Evolutionary conservation across 352 stramenopile species (phyloP).

Genomic region (Pythium pectinolyticum): DNA sequence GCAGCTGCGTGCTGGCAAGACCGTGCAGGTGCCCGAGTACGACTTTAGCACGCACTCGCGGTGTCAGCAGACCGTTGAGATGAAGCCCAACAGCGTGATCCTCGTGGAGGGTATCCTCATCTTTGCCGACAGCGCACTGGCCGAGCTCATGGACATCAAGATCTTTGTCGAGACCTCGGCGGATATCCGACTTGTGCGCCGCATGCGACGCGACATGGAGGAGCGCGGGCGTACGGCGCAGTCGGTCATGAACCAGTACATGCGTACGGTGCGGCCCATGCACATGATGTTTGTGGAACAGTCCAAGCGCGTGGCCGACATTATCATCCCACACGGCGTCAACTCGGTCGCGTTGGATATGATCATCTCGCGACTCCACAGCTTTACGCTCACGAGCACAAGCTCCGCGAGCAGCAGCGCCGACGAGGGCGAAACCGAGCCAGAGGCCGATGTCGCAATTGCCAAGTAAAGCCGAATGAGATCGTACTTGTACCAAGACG

Average conservation of each 20-base stretch:
- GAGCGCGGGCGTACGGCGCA: constrained; percentile 94
- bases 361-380: constrained; percentile 90
- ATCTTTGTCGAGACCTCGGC: constrained; percentile 96
- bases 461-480: constrained; percentile 8
- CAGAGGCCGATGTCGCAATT: constrained; percentile 22
- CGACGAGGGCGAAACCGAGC: constrained; percentile 39
- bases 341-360: constrained; percentile 94
- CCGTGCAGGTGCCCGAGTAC: constrained; percentile 92
- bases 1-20: constrained; percentile 82
- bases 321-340: constrained; percentile 94
- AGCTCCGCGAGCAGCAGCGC: constrained; percentile 51
- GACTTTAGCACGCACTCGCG: constrained; percentile 95
- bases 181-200: constrained; percentile 93
- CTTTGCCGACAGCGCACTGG: constrained; percentile 90
- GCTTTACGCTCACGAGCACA: constrained; percentile 56
- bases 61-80: constrained; percentile 64
- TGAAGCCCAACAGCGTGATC: constrained; percentile 92
- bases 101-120: constrained; percentile 97
- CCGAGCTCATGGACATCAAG: constrained; percentile 95
- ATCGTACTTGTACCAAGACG: too few species aligned
- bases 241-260: constrained; percentile 96
- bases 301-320: constrained; percentile 93
- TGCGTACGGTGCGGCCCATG: constrained; percentile 97
- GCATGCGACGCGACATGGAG: constrained; percentile 92
- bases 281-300: constrained; percentile 98